phyloP scores from a whole-genome alignment of 768 basidiomycete genomes.

The Lyophyllum semitale region DNA sequence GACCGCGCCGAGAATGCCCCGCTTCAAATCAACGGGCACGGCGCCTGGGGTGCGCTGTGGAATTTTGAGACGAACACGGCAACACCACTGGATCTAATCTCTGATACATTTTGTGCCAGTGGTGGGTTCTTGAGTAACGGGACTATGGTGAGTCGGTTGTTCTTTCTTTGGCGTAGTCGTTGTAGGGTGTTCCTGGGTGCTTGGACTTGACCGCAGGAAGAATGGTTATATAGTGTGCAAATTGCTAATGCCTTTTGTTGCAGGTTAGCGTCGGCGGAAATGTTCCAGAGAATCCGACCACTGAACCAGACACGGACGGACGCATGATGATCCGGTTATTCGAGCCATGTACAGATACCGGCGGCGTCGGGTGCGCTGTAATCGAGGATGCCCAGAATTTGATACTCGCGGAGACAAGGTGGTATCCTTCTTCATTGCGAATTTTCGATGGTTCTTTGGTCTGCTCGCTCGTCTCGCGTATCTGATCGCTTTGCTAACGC shows the following conservation, averaged over 20 bases:
- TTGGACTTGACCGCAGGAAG: too few species aligned
- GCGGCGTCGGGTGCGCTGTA: slow-evolving; percentile 31
- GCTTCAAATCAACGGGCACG: slow-evolving; percentile 37
- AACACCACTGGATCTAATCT: slow-evolving; percentile 30
- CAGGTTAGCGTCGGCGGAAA: slow-evolving; percentile 16
- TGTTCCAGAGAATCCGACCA: slow-evolving; percentile 24
- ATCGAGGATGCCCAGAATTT: slow-evolving; percentile 36
- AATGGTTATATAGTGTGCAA: too few species aligned
- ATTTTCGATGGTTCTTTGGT: slow-evolving; percentile 34
- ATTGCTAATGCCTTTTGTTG: not conserved
- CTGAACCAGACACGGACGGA: slow-evolving; percentile 26
- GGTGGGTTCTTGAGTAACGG: slow-evolving; percentile 42
- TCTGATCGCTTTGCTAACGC: not conserved
- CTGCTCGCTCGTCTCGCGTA: not conserved
- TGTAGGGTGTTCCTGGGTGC: too few species aligned
- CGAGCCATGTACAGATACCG: slow-evolving; percentile 36
- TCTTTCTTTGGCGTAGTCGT: not conserved
- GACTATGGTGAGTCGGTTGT: slow-evolving; percentile 16
- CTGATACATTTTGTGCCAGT: slow-evolving; percentile 43
- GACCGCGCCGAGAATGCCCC: slow-evolving; percentile 30
- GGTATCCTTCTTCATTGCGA: slow-evolving; percentile 42
- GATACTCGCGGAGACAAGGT: slow-evolving; percentile 37
- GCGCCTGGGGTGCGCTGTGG: slow-evolving; percentile 47
- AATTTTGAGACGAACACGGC: slow-evolving; percentile 39
- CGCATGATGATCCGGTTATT: slow-evolving; percentile 39